A percentile compares a stretch with the other conserved stretches of the same genome.
These are phyloP conservation scores for Cryptosporidium xiaoi DNA, from an alignment of 169 alveolate genomes.

Conservation along the genomic window DNA sequence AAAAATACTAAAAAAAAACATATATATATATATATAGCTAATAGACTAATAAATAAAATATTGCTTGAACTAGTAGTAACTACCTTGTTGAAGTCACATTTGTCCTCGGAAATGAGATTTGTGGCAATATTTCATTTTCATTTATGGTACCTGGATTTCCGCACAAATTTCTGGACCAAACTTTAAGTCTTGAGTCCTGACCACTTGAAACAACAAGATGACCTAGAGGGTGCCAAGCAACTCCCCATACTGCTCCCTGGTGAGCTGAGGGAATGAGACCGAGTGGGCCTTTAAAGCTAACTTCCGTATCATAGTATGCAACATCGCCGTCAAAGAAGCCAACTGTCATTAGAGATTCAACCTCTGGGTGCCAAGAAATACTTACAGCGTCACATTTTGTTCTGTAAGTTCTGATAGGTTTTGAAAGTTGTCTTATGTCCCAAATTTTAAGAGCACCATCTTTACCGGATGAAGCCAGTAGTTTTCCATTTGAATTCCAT, in stretches of 20 bases:
- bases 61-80: background rate
- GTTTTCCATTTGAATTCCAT: slow-evolving; percentile 64
- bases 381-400: slow-evolving; percentile 74
- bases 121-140: slow-evolving; percentile 72
- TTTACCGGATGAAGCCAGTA: slow-evolving; percentile 79
- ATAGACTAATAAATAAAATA: slow-evolving; percentile 1
- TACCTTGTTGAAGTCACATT: slow-evolving; percentile 7
- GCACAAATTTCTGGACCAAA: slow-evolving; percentile 69
- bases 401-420: slow-evolving; percentile 63
- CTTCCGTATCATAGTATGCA: slow-evolving; percentile 55
- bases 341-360: slow-evolving; percentile 66
- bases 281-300: slow-evolving; percentile 24
- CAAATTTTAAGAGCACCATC: slow-evolving; percentile 87
- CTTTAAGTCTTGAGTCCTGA: slow-evolving; percentile 80
- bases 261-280: slow-evolving; percentile 71
- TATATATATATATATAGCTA: background rate
- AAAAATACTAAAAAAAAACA: slow-evolving; percentile 8
- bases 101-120: slow-evolving; percentile 30
- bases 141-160: slow-evolving; percentile 65
- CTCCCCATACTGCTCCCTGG: slow-evolving; percentile 76
- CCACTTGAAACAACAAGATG: slow-evolving; percentile 89
- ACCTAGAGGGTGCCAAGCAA: slow-evolving; percentile 89
- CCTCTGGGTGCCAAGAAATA: slow-evolving; percentile 74
- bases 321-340: slow-evolving; percentile 72
- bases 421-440: slow-evolving; percentile 79